phyloP scores from a whole-genome alignment of 192 early-diverging fungal species.

The Cladochytrium replicatum region DNA sequence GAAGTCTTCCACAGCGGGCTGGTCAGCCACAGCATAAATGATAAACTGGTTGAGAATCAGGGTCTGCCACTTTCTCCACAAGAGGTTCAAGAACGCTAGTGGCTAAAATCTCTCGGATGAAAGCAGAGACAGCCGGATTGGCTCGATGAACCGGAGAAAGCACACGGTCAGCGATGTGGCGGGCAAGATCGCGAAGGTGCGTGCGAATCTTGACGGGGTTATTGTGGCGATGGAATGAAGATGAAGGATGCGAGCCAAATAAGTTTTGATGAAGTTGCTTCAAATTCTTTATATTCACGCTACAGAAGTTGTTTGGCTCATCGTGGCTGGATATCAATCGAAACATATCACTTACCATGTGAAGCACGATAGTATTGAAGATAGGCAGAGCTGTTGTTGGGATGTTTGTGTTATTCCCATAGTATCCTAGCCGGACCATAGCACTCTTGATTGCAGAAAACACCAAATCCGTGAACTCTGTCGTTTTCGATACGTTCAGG shows the following conservation, averaged over 20 bases:
- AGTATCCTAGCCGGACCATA: slow-evolving; percentile 13
- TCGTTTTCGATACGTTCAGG: slow-evolving; percentile 24
- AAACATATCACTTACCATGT: no score
- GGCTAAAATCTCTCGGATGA: slow-evolving; percentile 34
- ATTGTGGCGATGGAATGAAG: slow-evolving; percentile 14
- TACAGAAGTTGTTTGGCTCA: no score
- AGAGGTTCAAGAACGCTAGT: slow-evolving; percentile 31
- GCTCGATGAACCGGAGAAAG: slow-evolving; percentile 23
- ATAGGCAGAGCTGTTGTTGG: slow-evolving; percentile 18
- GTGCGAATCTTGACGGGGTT: slow-evolving; percentile 1
- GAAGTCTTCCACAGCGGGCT: slow-evolving; percentile 7
- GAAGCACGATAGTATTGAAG: slow-evolving; percentile 18
- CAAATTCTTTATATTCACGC: slow-evolving; percentile 27
- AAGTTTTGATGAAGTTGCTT: slow-evolving; percentile 20
- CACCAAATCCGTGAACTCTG: slow-evolving; percentile 25
- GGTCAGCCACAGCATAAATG: no score
- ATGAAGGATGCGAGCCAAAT: slow-evolving; percentile 11
- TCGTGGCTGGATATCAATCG: no score
- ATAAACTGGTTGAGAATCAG: slow-evolving; percentile 28
- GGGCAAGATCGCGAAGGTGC: slow-evolving; percentile 23
- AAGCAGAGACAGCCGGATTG: slow-evolving; percentile 23
- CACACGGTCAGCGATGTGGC: slow-evolving; percentile 16
- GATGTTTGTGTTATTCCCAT: slow-evolving; percentile 3
- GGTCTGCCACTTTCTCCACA: slow-evolving; percentile 26
- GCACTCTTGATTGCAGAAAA: slow-evolving; percentile 7